These are phyloP conservation scores for Peniophora sp. DNA, from an alignment of 1,284 basidiomycete species.

Conservation along the genomic window DNA sequence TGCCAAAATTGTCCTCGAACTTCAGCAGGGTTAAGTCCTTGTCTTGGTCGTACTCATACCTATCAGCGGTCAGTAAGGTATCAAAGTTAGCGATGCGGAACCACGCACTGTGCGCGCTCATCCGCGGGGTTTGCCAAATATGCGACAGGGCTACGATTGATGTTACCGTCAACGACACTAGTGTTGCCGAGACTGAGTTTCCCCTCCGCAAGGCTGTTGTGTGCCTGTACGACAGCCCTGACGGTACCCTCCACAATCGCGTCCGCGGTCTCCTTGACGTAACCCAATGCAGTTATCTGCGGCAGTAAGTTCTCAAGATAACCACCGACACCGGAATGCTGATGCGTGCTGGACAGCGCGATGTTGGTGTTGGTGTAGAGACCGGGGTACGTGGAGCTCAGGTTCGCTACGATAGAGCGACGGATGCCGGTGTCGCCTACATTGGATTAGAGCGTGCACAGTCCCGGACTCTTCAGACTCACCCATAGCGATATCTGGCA, in stretches of 20 bases:
- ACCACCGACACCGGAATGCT: constrained; percentile 74
- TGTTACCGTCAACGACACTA: constrained; percentile 59
- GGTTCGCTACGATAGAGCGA: constrained; percentile 54
- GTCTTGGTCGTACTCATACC: constrained; percentile 63
- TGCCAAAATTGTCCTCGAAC: constrained; percentile 52
- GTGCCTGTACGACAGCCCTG: constrained; percentile 60
- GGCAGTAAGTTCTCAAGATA: constrained; percentile 74
- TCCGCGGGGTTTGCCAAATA: constrained; percentile 65
- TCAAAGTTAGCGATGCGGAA: background rate
- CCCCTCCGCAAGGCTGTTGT: constrained; percentile 53
- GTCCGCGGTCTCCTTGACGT: constrained; percentile 59
- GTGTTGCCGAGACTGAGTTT: constrained; percentile 60
- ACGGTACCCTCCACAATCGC: constrained; percentile 69
- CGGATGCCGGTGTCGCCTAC: constrained; percentile 79
- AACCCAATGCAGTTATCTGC: constrained; percentile 69
- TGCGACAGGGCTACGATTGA: constrained; percentile 67
- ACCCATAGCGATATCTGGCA: constrained; percentile 59
- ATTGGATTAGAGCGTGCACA: constrained; percentile 44
- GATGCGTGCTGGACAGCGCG: constrained; percentile 73
- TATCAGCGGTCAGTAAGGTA: background rate
- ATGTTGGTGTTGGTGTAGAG: constrained; percentile 67
- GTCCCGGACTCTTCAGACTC: background rate
- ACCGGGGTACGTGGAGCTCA: constrained; percentile 49
- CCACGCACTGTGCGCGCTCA: constrained; percentile 42
- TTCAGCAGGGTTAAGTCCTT: constrained; percentile 61